These are phyloP conservation scores for Nemania abortiva DNA, from an alignment of 2,329 filamentous ascomycete genomes.

Conservation along the genomic window DNA sequence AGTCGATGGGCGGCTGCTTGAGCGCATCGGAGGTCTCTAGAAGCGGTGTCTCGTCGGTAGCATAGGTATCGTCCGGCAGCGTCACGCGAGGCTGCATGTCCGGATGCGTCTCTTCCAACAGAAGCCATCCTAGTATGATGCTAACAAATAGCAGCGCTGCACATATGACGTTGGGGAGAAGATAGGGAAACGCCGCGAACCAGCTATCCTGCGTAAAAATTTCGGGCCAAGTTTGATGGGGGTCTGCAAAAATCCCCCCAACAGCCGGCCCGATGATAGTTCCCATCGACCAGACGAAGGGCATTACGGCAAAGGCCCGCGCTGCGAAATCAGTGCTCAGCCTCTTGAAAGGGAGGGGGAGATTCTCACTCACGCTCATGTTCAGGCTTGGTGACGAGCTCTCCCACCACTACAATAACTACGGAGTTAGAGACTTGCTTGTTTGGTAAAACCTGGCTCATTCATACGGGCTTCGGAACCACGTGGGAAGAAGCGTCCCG, in stretches of 20 bases:
- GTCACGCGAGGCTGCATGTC: slow-evolving; percentile 73
- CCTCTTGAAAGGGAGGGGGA: background rate
- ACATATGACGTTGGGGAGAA: slow-evolving; percentile 90
- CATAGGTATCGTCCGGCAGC: slow-evolving; percentile 62
- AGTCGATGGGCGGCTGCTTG: slow-evolving; percentile 77
- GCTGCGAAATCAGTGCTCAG: slow-evolving; percentile 61
- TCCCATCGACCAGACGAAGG: slow-evolving; percentile 92
- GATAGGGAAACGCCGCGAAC: slow-evolving; percentile 85
- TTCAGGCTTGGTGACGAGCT: slow-evolving; percentile 83
- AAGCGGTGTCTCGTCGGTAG: slow-evolving; percentile 77
- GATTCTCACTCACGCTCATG: slow-evolving; percentile 72
- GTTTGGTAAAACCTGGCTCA: background rate
- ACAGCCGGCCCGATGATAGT: slow-evolving; percentile 91
- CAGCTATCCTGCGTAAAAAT: slow-evolving; percentile 75
- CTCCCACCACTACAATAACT: slow-evolving; percentile 74
- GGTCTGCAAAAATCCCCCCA: slow-evolving; percentile 86
- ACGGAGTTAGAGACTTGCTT: background rate
- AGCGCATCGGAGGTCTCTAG: slow-evolving; percentile 80
- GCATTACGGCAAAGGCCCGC: slow-evolving; percentile 90
- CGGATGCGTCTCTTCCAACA: slow-evolving; percentile 90
- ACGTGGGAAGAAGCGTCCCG: too few species aligned
- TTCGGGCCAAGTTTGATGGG: slow-evolving; percentile 77
- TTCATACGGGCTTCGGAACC: too few species aligned
- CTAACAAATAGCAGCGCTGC: slow-evolving; percentile 80
- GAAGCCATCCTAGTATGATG: slow-evolving; percentile 82